These are phyloP conservation scores for Backusella macrospora DNA, from an alignment of 192 early-diverging fungal species.

Conservation along the genomic window DNA sequence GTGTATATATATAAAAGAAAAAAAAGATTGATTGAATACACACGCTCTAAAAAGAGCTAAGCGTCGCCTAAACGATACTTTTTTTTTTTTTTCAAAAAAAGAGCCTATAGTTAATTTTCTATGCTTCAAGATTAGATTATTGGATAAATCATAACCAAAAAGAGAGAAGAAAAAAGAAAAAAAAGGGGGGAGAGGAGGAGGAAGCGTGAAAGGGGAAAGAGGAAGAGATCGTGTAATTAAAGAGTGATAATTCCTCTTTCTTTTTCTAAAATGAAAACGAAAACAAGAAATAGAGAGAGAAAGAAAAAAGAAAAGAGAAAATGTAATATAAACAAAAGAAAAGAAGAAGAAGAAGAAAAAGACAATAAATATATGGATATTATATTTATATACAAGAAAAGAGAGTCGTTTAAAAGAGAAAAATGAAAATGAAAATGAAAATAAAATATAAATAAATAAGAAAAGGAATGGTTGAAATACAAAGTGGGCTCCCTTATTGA, in stretches of 20 bases:
- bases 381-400: neutral
- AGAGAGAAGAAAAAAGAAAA: slow-evolving; percentile 3
- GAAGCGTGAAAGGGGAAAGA: too few relatives aligned
- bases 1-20: neutral
- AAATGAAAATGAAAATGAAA: neutral
- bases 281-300: neutral
- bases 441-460: neutral
- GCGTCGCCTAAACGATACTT: slow-evolving; percentile 11
- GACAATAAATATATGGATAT: neutral
- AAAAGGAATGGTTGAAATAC: slow-evolving; percentile 13
- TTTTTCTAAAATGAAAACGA: neutral
- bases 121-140: slow-evolving; percentile 13
- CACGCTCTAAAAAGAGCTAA: slow-evolving; percentile 11
- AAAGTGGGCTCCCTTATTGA: neutral
- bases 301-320: neutral
- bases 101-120: neutral
- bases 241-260: neutral
- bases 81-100: neutral
- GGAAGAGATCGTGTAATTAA: slow-evolving; percentile 20
- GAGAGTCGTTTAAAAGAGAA: neutral
- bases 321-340: neutral
- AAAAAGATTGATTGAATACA: too few relatives aligned
- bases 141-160: slow-evolving; percentile 1
- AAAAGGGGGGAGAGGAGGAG: neutral
- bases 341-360: slow-evolving; percentile 12